Evolutionary conservation across 179 eudicot genomes (phyloP).

Genomic region (Carnegiea gigantea): DNA sequence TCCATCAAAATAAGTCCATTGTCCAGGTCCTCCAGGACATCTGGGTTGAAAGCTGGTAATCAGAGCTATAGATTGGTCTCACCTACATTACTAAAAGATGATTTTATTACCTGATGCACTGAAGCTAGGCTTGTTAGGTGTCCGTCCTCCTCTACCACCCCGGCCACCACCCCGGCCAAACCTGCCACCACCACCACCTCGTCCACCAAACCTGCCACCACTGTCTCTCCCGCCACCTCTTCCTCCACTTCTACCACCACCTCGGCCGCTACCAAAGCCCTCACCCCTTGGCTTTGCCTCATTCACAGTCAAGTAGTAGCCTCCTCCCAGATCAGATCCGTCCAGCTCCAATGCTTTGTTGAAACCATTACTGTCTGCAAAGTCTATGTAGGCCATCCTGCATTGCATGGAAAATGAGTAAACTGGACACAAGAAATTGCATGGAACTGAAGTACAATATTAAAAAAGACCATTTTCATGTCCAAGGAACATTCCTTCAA

Average conservation of each 20-base stretch:
- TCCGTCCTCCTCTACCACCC: conserved; percentile 31
- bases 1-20: no score
- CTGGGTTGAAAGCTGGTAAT: no score
- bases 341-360: conserved; percentile 49
- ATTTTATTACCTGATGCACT: conserved; percentile 2
- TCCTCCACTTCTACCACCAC: conserved; percentile 35
- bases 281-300: conserved; percentile 62
- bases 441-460: no score
- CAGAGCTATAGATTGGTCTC: no score
- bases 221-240: conserved; percentile 23
- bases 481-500: no score
- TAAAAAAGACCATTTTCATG: no score
- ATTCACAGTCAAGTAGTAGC: conserved; percentile 37
- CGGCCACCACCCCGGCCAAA: conserved; percentile 27
- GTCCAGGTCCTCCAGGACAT: no score
- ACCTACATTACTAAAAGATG: background rate
- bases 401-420: background rate
- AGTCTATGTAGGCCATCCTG: conserved; percentile 69
- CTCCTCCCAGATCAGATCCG: conserved; percentile 53
- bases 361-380: conserved; percentile 36
- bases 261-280: conserved; percentile 33
- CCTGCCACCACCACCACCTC: conserved; percentile 30
- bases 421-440: background rate
- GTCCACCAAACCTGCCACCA: conserved; percentile 30
- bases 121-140: conserved; percentile 22